phyloP scores from a whole-genome alignment of 495 filamentous ascomycete species.

The Lindgomyces ingoldianus region DNA sequence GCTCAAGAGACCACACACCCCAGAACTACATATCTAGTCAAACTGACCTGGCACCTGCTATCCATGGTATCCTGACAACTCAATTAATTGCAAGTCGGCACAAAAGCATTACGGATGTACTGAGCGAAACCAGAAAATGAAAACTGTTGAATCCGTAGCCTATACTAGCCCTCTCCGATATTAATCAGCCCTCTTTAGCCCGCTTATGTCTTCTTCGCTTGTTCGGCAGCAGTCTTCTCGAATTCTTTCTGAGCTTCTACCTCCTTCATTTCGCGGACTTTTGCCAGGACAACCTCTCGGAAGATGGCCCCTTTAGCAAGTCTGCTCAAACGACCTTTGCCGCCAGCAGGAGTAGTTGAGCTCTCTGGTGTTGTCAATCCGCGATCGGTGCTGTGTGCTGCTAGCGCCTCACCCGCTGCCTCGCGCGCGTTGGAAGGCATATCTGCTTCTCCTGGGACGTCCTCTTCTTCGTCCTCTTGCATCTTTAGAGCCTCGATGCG shows the following conservation, averaged over 20 bases:
- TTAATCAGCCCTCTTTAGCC: background rate
- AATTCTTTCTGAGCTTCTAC: slow-evolving; percentile 60
- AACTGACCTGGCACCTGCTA: slow-evolving; percentile 4
- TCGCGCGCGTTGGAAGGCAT: slow-evolving; percentile 59
- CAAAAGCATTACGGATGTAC: background rate
- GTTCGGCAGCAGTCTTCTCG: slow-evolving; percentile 39
- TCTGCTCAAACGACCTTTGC: slow-evolving; percentile 70
- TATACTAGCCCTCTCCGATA: background rate
- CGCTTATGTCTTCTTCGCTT: slow-evolving; percentile 27
- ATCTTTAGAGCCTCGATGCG: slow-evolving; percentile 96
- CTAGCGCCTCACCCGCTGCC: slow-evolving; percentile 46
- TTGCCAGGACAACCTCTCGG: slow-evolving; percentile 94
- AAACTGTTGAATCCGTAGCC: background rate
- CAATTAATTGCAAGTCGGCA: background rate
- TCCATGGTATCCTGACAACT: slow-evolving; percentile 26
- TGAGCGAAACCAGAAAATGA: background rate
- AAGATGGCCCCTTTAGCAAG: slow-evolving; percentile 90
- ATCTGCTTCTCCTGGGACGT: slow-evolving; percentile 64
- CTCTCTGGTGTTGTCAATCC: slow-evolving; percentile 40
- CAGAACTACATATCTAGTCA: slow-evolving; percentile 8
- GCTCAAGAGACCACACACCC: background rate
- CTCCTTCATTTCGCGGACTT: slow-evolving; percentile 91
- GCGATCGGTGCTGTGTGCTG: slow-evolving; percentile 41
- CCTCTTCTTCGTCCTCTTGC: slow-evolving; percentile 85
- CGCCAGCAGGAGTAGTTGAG: slow-evolving; percentile 35